These are phyloP conservation scores for Physaria fendleri DNA, from an alignment of 345 rosid genomes.

Conservation along the genomic window DNA sequence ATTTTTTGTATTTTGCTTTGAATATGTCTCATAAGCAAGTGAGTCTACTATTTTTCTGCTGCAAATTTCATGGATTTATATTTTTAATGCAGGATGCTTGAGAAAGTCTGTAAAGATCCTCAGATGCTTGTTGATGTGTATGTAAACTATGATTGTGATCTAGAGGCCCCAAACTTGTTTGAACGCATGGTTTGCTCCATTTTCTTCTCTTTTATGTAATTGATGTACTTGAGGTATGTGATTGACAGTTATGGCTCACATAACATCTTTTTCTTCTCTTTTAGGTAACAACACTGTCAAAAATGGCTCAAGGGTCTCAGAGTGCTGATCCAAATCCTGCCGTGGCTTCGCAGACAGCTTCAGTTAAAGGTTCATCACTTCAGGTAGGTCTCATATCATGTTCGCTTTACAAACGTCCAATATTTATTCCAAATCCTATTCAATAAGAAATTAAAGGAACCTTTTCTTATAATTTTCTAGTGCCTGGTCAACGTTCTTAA, in stretches of 20 bases:
- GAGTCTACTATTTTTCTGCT: not conserved
- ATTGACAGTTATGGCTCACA: slow-evolving; percentile 3
- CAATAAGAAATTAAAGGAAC: slow-evolving; percentile 19
- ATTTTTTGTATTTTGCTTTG: slow-evolving; percentile 15
- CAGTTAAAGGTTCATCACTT: slow-evolving; percentile 78
- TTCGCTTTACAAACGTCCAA: slow-evolving; percentile 13
- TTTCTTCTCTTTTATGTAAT: slow-evolving; percentile 7
- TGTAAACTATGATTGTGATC: slow-evolving; percentile 98
- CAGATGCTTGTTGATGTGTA: slow-evolving; percentile 96
- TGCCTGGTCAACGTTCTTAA: slow-evolving; percentile 87
- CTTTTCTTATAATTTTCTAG: slow-evolving; percentile 40
- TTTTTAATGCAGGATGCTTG: slow-evolving; percentile 66
- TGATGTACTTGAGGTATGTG: not conserved
- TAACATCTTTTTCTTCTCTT: slow-evolving; percentile 14
- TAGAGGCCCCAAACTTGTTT: slow-evolving; percentile 95
- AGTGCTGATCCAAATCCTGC: slow-evolving; percentile 76
- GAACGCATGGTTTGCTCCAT: slow-evolving; percentile 74
- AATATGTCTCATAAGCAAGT: slow-evolving; percentile 12
- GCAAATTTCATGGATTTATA: slow-evolving; percentile 4
- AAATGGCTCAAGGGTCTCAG: slow-evolving; percentile 87
- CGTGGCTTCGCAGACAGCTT: slow-evolving; percentile 64
- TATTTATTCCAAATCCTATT: too few relatives aligned
- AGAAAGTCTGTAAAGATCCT: slow-evolving; percentile 88
- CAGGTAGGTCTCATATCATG: slow-evolving; percentile 48
- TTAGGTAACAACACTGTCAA: slow-evolving; percentile 81